Percentiles rank a stretch among this genome's conserved stretches.
Evolutionary conservation across 441 rosid species (phyloP).

Genomic region (Pelargonium australe): DNA sequence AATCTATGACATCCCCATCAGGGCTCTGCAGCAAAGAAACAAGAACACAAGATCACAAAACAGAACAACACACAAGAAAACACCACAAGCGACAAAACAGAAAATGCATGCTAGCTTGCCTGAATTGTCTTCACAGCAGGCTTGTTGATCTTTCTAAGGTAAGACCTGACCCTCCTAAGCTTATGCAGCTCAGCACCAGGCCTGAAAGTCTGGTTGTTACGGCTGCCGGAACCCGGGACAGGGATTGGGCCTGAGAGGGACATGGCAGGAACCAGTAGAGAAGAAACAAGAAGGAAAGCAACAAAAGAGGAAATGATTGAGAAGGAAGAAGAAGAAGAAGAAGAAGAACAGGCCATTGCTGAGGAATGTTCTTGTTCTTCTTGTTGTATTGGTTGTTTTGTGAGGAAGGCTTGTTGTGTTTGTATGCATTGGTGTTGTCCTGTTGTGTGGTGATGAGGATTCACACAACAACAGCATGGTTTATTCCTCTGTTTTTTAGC

Average conservation of each 20-base stretch:
- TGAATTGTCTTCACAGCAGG: constrained; percentile 63
- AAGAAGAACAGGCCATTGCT: constrained; percentile 28
- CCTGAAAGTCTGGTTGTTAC: constrained; percentile 45
- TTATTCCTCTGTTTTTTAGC: constrained; percentile 31
- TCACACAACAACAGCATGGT: constrained; percentile 16
- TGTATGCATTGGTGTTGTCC: constrained; percentile 49
- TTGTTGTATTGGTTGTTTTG: constrained; percentile 19
- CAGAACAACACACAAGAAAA: too few species aligned
- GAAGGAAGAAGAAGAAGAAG: constrained; percentile 11
- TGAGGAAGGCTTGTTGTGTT: constrained; percentile 22
- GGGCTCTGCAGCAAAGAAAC: constrained; percentile 27
- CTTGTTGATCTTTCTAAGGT: constrained; percentile 51
- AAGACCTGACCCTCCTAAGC: constrained; percentile 36
- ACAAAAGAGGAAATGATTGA: constrained; percentile 32
- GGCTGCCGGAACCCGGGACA: constrained; percentile 20
- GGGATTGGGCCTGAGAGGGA: neutral
- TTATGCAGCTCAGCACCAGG: constrained; percentile 35
- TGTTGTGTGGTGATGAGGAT: constrained; percentile 24
- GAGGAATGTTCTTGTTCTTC: constrained; percentile 27
- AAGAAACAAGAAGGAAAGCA: constrained; percentile 39
- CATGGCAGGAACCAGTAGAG: constrained; percentile 21
- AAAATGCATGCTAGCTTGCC: constrained; percentile 17
- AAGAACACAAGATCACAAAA: too few species aligned
- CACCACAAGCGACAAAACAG: too few species aligned
- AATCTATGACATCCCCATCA: constrained; percentile 61